Percentiles rank a stretch among this genome's conserved stretches.
phyloP scores from a whole-genome alignment of 129 eudicot genomes.

The Flaveria trinervia region DNA sequence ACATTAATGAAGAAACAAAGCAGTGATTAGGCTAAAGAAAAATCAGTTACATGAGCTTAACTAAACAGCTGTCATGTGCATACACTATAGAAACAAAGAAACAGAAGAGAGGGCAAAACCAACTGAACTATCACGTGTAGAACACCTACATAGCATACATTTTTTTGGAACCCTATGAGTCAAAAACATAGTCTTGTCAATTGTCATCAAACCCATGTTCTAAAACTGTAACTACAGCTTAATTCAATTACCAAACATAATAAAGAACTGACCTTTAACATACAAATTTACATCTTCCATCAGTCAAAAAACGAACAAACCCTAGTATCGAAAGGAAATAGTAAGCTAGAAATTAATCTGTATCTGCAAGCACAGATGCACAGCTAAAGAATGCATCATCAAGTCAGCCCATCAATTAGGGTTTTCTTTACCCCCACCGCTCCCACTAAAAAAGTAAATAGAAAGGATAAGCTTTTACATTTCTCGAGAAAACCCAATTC shows the following conservation, averaged over 20 bases:
- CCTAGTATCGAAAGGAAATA: constrained; percentile 25
- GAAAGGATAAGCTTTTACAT: constrained; percentile 32
- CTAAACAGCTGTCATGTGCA: constrained; percentile 11
- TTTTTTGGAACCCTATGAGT: constrained; percentile 18
- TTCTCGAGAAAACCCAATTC: constrained; percentile 38
- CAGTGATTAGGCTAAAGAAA: constrained; percentile 11
- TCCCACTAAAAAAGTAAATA: constrained; percentile 37
- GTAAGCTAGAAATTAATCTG: constrained; percentile 13
- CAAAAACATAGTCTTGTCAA: not conserved
- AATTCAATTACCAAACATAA: constrained; percentile 12
- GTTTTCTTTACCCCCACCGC: constrained; percentile 31
- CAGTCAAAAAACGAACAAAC: constrained; percentile 25
- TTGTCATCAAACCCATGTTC: not conserved
- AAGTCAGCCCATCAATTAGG: constrained; percentile 39
- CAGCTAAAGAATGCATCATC: constrained; percentile 20
- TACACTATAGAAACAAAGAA: not conserved
- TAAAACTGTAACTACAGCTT: constrained; percentile 19
- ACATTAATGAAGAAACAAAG: constrained; percentile 24
- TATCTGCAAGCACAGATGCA: constrained; percentile 3
- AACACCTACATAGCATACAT: constrained; percentile 20
- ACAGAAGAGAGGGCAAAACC: constrained; percentile 5
- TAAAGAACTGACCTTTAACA: not conserved
- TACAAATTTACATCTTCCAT: not conserved
- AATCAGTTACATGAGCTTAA: constrained; percentile 20
- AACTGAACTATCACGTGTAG: constrained; percentile 30